Evolutionary conservation across 331 rosid genomes (phyloP).

Genomic region (Quercus phellos): DNA sequence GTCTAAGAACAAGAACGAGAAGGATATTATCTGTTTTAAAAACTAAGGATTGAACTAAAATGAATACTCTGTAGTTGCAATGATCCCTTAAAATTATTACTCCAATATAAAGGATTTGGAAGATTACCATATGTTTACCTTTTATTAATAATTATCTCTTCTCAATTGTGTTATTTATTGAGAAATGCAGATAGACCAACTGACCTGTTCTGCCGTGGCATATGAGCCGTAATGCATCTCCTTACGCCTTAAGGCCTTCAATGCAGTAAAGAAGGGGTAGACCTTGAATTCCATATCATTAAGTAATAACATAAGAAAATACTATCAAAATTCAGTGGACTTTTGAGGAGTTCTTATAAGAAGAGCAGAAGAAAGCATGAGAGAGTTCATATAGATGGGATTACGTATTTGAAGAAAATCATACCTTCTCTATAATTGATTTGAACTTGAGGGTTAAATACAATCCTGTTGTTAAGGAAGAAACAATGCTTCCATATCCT

Average conservation of each 20-base stretch:
- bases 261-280: conserved; percentile 77
- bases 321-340: not conserved
- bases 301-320: not conserved
- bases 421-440: conserved; percentile 90
- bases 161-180: too few species aligned
- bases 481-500: conserved; percentile 91
- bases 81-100: not conserved
- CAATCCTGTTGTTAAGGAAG: conserved; percentile 85
- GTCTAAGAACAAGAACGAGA: not conserved
- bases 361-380: not conserved
- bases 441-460: conserved; percentile 95
- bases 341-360: not conserved
- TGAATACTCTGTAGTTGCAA: not conserved
- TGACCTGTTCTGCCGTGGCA: conserved; percentile 96
- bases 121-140: too few species aligned
- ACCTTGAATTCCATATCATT: conserved; percentile 37
- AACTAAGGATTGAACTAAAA: not conserved
- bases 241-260: conserved; percentile 81
- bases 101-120: not conserved
- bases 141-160: too few species aligned
- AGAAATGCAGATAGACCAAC: conserved; percentile 1
- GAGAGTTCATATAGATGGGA: not conserved
- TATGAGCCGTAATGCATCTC: conserved; percentile 94
- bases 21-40: not conserved
- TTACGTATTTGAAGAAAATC: conserved; percentile 3